Percentiles rank a stretch among this genome's conserved stretches.
Evolutionary conservation across 495 filamentous ascomycete genomes (phyloP).

Genomic region (Hypomontagnella submonticulosa): DNA sequence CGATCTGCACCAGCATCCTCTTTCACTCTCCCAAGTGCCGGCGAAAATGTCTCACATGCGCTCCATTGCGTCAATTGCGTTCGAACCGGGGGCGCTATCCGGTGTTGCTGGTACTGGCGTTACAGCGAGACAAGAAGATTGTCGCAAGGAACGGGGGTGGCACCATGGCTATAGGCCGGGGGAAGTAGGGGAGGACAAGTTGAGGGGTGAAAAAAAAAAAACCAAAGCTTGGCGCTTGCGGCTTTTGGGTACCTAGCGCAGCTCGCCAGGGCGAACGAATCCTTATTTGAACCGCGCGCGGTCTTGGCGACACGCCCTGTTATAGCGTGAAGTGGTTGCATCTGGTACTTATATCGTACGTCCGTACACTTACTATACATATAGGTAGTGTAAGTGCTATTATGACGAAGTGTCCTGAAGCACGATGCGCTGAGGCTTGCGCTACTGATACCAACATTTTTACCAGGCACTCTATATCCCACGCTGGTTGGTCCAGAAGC

Average conservation of each 20-base stretch:
- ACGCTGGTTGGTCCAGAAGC: background rate
- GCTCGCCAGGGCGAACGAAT: conserved; percentile 14
- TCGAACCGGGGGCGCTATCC: conserved; percentile 6
- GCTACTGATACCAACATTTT: too few relatives aligned
- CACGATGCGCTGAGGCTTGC: background rate
- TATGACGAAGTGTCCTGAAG: background rate
- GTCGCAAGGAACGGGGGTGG: conserved; percentile 11
- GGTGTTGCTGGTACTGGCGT: background rate
- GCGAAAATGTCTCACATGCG: too few relatives aligned
- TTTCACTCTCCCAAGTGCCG: too few relatives aligned
- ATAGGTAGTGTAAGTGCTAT: background rate
- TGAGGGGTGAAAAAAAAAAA: conserved; percentile 6
- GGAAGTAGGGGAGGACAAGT: background rate
- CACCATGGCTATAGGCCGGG: background rate
- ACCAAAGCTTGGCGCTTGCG: conserved; percentile 39
- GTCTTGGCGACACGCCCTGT: conserved; percentile 33
- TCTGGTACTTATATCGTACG: background rate
- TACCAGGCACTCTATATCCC: background rate
- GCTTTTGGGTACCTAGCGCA: conserved; percentile 17
- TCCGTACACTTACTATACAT: conserved; percentile 2
- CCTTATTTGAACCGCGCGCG: conserved; percentile 39
- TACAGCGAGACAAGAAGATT: conserved; percentile 9
- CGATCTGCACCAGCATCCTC: too few relatives aligned
- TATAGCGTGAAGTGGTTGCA: too few relatives aligned
- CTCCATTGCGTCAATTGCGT: background rate